phyloP scores from a whole-genome alignment of 2,329 filamentous ascomycete genomes.

The Microcyclospora pomicola region DNA sequence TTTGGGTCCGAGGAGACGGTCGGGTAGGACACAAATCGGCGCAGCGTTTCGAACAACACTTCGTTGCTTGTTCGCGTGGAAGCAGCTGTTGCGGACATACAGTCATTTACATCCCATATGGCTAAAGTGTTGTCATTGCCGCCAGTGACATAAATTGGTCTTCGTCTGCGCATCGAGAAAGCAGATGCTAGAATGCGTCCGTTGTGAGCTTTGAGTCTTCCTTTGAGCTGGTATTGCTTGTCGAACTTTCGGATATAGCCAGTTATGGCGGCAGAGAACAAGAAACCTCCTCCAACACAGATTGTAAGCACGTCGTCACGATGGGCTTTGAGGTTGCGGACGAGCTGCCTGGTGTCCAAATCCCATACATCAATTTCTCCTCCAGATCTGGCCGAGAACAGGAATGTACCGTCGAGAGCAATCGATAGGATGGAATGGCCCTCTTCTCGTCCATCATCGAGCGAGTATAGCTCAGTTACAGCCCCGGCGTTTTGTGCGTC shows the following conservation, averaged over 20 bases:
- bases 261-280: slow-evolving; percentile 81
- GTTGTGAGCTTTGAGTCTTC: slow-evolving; percentile 68
- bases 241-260: slow-evolving; percentile 62
- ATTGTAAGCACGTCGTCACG: slow-evolving; percentile 74
- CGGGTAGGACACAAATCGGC: slow-evolving; percentile 80
- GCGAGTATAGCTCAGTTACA: slow-evolving; percentile 54
- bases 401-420: slow-evolving; percentile 74
- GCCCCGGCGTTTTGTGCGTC: slow-evolving; percentile 44
- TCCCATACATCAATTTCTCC: slow-evolving; percentile 95
- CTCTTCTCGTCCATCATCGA: slow-evolving; percentile 45
- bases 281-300: slow-evolving; percentile 68
- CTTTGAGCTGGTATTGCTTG: slow-evolving; percentile 68
- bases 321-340: slow-evolving; percentile 73
- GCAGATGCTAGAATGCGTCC: slow-evolving; percentile 80
- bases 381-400: slow-evolving; percentile 79
- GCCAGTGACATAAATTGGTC: slow-evolving; percentile 83
- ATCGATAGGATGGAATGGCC: slow-evolving; percentile 60
- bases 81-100: slow-evolving; percentile 31
- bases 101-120: slow-evolving; percentile 66
- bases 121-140: slow-evolving; percentile 84
- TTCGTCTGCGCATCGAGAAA: slow-evolving; percentile 52
- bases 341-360: slow-evolving; percentile 78
- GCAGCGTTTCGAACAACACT: slow-evolving; percentile 49
- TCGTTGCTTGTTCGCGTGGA: slow-evolving; percentile 45
- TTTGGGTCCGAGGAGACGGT: slow-evolving; percentile 79